Percentiles rank a stretch among this genome's conserved stretches.
Conservation (phyloP, 169 alveolate genomes). For the Cryptosporidium ryanae region DNA sequence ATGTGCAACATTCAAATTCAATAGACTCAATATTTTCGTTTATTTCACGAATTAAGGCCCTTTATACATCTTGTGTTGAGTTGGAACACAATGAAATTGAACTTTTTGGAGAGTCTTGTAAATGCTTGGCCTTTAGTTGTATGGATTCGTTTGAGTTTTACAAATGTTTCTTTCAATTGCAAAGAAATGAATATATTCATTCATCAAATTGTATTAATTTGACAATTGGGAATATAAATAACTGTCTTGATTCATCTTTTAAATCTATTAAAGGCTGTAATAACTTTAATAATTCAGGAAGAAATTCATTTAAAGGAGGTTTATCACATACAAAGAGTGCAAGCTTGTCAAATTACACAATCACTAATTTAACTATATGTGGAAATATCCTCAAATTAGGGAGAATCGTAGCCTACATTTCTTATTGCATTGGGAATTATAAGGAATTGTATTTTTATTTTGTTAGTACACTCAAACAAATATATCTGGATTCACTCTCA, state of each 20-base stretch:
- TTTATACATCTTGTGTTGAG: conserved; percentile 65
- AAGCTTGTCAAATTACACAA: neutral
- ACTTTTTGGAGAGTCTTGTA: conserved; percentile 51
- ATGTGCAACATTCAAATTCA: conserved; percentile 34
- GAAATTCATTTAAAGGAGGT: neutral
- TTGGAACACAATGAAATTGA: conserved; percentile 52
- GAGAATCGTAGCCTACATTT: conserved; percentile 60
- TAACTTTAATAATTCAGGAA: neutral
- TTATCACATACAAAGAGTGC: neutral
- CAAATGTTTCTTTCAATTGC: conserved; percentile 43
- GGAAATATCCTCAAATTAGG: conserved; percentile 53
- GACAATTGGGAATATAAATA: conserved; percentile 5
- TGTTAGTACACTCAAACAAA: conserved; percentile 32
- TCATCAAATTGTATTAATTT: neutral
- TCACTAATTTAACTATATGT: conserved; percentile 18
- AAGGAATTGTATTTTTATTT: conserved; percentile 44
- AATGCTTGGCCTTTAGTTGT: conserved; percentile 40
- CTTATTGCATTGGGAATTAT: conserved; percentile 65
- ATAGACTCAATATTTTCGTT: conserved; percentile 41
- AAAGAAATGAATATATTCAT: conserved; percentile 4
- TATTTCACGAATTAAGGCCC: conserved; percentile 57
- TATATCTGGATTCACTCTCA: conserved; percentile 52
- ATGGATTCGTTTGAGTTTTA: conserved; percentile 46
- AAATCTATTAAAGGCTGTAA: neutral
- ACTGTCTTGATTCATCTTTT: neutral